Evolutionary conservation across 2,329 filamentous ascomycete genomes (phyloP), one percentile per base, ranked within the genome.

Genomic region (Bipolaris zeicola): DNA sequence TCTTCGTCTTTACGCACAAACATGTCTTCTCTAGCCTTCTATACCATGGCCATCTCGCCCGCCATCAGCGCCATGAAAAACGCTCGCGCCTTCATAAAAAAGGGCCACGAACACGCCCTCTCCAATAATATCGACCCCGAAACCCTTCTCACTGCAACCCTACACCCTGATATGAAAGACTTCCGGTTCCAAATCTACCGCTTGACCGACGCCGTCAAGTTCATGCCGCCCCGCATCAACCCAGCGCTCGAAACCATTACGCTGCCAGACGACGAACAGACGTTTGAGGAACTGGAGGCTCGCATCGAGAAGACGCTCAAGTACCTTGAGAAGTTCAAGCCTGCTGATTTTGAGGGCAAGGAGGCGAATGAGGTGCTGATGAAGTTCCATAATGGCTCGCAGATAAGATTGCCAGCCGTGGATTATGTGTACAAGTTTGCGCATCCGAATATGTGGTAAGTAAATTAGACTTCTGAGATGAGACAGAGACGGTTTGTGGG

Each of bases 391-490:
- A 50, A 47, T 0, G 45, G 43, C 41, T 63, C 63, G 3, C 74
- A 81, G 49, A 46, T 69, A 6, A 77, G 76, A 54, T 79, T 82
- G 13, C 76, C 76, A 2, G 79, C 73, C 66, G 72, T 20, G 52
- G 72, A 77, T 2, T 89, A 85, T 67, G 66, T 84, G 20, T 67
- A 74, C 38, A 74, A 74, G 3, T 85, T 81, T 70, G 79, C 75
- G 3, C 52, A 86, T 41, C 86, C 87, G 20, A 88, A 89, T 66
- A 73, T 88, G 63, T 88, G 80, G 65, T 65, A 51, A 45, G 60
- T 61, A 6, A 18, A 16, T 26, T 8, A 14, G 6, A 4, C 34
- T 6, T 7, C 16, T 16, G 46, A 5, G 5, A 6, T 1, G 18
- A 37, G 53, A 7, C 14, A 26, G 5, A 42, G 2, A 42, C 1